Base-by-base conservation (phyloP, 2,329 filamentous ascomycete species). In the Plenodomus tracheiphilus region DNA sequence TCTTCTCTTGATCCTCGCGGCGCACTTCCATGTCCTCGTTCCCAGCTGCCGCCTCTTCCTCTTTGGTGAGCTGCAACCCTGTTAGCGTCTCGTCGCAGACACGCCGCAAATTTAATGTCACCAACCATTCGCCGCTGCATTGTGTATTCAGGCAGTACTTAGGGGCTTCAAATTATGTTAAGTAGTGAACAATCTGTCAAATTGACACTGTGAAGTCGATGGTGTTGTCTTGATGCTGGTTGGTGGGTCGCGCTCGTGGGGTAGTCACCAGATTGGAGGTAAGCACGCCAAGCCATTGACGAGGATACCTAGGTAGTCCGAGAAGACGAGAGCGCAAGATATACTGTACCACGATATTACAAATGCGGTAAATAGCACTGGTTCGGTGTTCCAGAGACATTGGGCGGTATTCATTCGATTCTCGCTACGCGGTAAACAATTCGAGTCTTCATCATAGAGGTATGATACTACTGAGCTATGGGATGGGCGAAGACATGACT, bases 1-100 rank as follows among this genome's bases (percentile, higher is more conserved):
- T 99, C 77, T 94, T 96, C 77, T 97, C 92, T 75, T 99, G 94
- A 72, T 99, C 94, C 73, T 97, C 92, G 67, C 92, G 88, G 52
- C 94, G 89, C 50, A 99, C 94, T 74, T 97, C 89, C 64, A 91
- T 87, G 70, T 99, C 94, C 59, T 94, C 88, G 53, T 84, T 82
- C 43, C 81, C 81, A 17, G 85, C 80, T 50, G 85, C 72, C 49
- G 79, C 87, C 75, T 99, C 94, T 65, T 97, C 93, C 52, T 96
- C 93, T 70, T 91, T 95, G 39, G 90, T 91, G 61, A 99, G 87
- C 94, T 97, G 68, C 40, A 16, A 19, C 47, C 18, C 20, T n/a
- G 42, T 61, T 57, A 66, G 58, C 56, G 50, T 40, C 43, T 28
- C 11, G 17, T 41, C 22, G 19, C 32, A 25, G 21, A 30, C 20